Evolutionary conservation across 208 protist genomes (phyloP).

Genomic region (Trypanosomatidae sp.): DNA sequence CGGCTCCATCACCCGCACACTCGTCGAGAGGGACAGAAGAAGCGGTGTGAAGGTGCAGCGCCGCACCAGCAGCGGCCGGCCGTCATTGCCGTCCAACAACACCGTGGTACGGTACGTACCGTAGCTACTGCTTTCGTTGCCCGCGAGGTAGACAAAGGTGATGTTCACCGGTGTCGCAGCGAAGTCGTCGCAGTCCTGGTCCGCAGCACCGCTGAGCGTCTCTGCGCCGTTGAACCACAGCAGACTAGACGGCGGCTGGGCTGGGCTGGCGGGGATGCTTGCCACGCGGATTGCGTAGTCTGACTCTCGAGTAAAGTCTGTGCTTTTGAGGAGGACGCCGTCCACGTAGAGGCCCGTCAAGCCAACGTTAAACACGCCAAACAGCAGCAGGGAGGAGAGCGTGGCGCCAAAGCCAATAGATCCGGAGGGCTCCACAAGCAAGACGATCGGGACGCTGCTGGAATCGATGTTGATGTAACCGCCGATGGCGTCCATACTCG

Average conservation of each 20-base stretch:
- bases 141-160: background rate
- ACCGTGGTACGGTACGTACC: conserved; percentile 14
- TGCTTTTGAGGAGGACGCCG: conserved; percentile 26
- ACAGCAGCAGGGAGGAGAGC: conserved; percentile 28
- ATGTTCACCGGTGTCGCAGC: too few species aligned
- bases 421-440: conserved; percentile 34
- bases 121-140: background rate
- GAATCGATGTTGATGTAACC: too few species aligned
- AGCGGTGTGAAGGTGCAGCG: conserved; percentile 31
- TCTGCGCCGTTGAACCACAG: too few species aligned
- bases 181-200: too few species aligned
- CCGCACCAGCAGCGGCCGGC: conserved; percentile 26
- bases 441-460: conserved; percentile 7
- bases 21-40: conserved; percentile 19
- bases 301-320: too few species aligned
- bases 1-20: conserved; percentile 36
- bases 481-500: too few species aligned
- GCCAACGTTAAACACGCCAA: conserved; percentile 25
- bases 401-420: conserved; percentile 39
- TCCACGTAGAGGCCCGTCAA: conserved; percentile 29
- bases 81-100: conserved; percentile 25
- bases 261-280: too few species aligned
- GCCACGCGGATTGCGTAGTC: too few species aligned
- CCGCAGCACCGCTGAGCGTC: too few species aligned
- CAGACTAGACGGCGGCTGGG: too few species aligned